Percentiles rank a stretch among this genome's conserved stretches.
These are phyloP conservation scores for Alternaria ethzedia DNA, from an alignment of 2,329 filamentous ascomycete genomes.

Conservation along the genomic window DNA sequence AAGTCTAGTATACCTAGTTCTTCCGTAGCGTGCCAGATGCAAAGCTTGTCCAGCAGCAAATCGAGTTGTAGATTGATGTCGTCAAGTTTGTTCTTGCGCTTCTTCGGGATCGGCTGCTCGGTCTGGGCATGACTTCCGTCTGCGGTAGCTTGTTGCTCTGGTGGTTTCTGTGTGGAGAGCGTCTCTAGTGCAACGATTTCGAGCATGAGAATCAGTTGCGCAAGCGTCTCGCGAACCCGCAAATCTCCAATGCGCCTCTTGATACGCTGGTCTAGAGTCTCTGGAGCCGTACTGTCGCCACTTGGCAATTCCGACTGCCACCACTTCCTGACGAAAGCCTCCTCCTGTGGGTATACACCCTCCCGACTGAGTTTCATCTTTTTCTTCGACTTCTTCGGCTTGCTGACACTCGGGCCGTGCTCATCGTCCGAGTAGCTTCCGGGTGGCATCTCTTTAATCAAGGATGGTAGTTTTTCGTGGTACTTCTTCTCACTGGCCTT, in stretches of 20 bases:
- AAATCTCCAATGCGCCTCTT: constrained; percentile 70
- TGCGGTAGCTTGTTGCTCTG: constrained; percentile 18
- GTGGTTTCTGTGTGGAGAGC: constrained; percentile 44
- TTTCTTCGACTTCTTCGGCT: constrained; percentile 49
- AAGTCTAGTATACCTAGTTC: constrained; percentile 57
- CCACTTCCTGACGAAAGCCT: constrained; percentile 70
- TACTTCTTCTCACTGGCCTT: constrained; percentile 80
- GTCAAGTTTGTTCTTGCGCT: constrained; percentile 65
- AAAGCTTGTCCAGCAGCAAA: constrained; percentile 76
- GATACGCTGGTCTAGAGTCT: constrained; percentile 57
- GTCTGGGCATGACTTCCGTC: constrained; percentile 24
- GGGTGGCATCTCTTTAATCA: constrained; percentile 65
- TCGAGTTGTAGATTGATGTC: constrained; percentile 72
- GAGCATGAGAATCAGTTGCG: constrained; percentile 80
- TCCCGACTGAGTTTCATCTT: constrained; percentile 68
- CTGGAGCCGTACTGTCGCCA: constrained; percentile 35
- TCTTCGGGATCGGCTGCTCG: constrained; percentile 42
- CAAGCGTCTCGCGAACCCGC: constrained; percentile 76
- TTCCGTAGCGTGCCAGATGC: constrained; percentile 82
- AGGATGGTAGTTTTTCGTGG: constrained; percentile 69
- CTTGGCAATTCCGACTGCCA: constrained; percentile 62
- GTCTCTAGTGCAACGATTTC: constrained; percentile 76
- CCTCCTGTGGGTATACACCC: constrained; percentile 72
- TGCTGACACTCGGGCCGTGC: constrained; percentile 35
- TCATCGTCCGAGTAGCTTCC: constrained; percentile 53